Conservation (phyloP, 2,329 filamentous ascomycete species). For the Fusarium sp. region DNA sequence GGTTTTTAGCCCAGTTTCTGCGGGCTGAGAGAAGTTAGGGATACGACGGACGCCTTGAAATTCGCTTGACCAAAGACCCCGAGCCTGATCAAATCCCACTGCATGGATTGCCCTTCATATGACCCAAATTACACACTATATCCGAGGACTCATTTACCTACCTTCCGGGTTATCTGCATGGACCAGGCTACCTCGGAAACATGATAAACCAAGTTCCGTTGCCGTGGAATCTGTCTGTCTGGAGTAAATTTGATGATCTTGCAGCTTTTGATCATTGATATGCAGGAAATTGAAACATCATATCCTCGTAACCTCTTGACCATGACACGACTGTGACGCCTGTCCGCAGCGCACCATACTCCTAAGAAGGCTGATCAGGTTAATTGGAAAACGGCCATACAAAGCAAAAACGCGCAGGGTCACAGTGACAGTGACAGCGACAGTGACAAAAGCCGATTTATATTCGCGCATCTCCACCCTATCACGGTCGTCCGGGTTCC, state of each 20-base stretch:
- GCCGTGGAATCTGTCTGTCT: slow-evolving; percentile 13
- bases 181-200: slow-evolving; percentile 21
- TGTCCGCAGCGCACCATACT: not conserved
- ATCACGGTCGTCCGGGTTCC: slow-evolving; percentile 42
- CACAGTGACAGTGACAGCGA: slow-evolving; percentile 34
- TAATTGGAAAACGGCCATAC: slow-evolving; percentile 11
- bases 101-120: not conserved
- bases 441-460: slow-evolving; percentile 49
- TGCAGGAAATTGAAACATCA: slow-evolving; percentile 2
- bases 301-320: not conserved
- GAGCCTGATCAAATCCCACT: not conserved
- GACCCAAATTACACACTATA: not conserved
- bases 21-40: no score
- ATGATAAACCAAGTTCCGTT: slow-evolving; percentile 10
- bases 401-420: slow-evolving; percentile 17
- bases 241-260: slow-evolving; percentile 10
- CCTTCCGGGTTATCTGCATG: slow-evolving; percentile 14
- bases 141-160: slow-evolving; percentile 9
- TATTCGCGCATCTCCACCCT: slow-evolving; percentile 57
- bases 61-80: no score
- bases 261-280: not conserved
- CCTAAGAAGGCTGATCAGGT: slow-evolving; percentile 8
- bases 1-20: no score
- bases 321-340: slow-evolving; percentile 22
- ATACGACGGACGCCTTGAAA: no score